Percentiles rank a stretch among this genome's conserved stretches.
Evolutionary conservation across 73 alveolate genomes (phyloP).

Genomic region (Breviolum minutum): DNA sequence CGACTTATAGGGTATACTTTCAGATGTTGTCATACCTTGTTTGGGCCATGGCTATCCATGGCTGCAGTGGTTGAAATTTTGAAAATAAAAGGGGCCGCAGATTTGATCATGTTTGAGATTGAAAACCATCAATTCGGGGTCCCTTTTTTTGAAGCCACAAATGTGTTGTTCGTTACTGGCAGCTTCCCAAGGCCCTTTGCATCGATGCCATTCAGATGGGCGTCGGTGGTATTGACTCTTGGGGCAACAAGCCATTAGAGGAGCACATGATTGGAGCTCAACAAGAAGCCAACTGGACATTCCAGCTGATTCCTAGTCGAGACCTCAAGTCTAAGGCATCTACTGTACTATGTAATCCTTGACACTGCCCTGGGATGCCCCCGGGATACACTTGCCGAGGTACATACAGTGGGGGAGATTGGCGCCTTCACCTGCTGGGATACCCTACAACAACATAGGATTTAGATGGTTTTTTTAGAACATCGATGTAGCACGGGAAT

Average conservation of each 20-base stretch:
- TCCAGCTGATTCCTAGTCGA: slow-evolving; percentile 9
- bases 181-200: slow-evolving; percentile 33
- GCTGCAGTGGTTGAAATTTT: too few relatives aligned
- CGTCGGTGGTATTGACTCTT: slow-evolving; percentile 88
- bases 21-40: too few relatives aligned
- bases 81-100: too few relatives aligned
- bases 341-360: too few relatives aligned
- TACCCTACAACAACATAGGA: not conserved
- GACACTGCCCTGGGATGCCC: not conserved
- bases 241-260: slow-evolving; percentile 68
- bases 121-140: too few relatives aligned
- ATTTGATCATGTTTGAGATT: too few relatives aligned
- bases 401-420: not conserved
- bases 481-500: too few relatives aligned
- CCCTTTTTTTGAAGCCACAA: too few relatives aligned
- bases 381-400: not conserved
- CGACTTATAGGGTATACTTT: too few relatives aligned
- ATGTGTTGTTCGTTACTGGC: too few relatives aligned
- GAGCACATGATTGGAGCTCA: slow-evolving; percentile 73
- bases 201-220: slow-evolving; percentile 92
- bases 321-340: not conserved
- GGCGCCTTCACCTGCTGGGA: slow-evolving; percentile 15
- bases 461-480: too few relatives aligned
- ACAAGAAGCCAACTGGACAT: slow-evolving; percentile 17
- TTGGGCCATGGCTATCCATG: too few relatives aligned